Evolutionary conservation across 176 grass and related monocot genomes (phyloP), one percentile per base, ranked within the genome.

Genomic region (Carex myosuroides): DNA sequence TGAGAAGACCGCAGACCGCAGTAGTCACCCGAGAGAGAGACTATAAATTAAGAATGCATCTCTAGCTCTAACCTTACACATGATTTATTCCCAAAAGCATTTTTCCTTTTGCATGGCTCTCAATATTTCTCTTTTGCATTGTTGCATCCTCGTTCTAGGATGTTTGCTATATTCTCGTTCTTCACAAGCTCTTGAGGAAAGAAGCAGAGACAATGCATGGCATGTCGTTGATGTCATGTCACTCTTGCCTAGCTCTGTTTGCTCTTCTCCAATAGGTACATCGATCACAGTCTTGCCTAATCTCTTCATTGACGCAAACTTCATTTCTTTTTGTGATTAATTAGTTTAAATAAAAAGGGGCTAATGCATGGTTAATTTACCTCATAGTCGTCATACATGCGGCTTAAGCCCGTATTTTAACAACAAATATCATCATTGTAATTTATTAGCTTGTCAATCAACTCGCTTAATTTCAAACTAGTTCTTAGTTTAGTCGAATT

Each of bases 241-340:
- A 6, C 84, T 91, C 32, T 81, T 91, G 85, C 91, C 93, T 3
- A 33, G 3, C 74, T 21, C 73, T 1, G 70, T 9, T 63, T 95
- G 93, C 87, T 73, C 66, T 29, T 44, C 85, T 1, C 16, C 52
- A 0, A 75, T 46, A 92, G 93, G 93, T 95, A 85, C 6, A 22
- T 29, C n/a, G n/a, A n/a, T n/a, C 18, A 16, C 44, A 12, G 17
- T 17, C 4, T 18, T 63, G 16, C 46, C 8, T 37, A 59, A 33
- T 81, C 37, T 81, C 59, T 81, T 6, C 33, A 61, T 61, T 59
- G 12, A 64, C 11, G 30, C 59, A 54, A 52, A 8, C 17, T 82
- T 66, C 20, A 41, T 21, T 82, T 41, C 60, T 62, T 44, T 81
- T 48, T 81, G 9, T 22, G 18, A 48, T 24, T 46, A 48, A 22